A percentile compares a stretch with the other conserved stretches of the same genome.
Evolutionary conservation across 805 yeast genomes (phyloP).

Genomic region (Danielia oregonensis): DNA sequence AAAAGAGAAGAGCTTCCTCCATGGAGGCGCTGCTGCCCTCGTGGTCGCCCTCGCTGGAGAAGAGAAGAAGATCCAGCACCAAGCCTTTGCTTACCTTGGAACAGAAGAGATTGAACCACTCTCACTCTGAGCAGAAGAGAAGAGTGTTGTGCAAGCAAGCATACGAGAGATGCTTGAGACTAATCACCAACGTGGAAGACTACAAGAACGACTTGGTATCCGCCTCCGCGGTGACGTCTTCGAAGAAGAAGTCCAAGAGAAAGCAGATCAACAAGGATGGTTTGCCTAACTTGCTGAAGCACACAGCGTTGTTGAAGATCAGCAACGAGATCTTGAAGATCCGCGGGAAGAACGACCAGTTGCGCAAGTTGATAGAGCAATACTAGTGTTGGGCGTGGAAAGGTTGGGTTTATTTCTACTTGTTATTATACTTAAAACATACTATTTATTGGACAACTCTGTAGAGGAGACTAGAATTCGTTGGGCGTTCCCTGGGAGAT

Average conservation of each 20-base stretch:
- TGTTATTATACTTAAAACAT: neutral
- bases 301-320: constrained; percentile 39
- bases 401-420: neutral
- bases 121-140: constrained; percentile 41
- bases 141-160: constrained; percentile 43
- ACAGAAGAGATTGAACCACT: constrained; percentile 41
- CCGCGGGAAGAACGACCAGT: constrained; percentile 28
- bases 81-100: constrained; percentile 37
- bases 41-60: constrained; percentile 5
- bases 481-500: neutral
- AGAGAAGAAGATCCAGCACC: constrained; percentile 29
- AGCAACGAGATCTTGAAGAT: constrained; percentile 36
- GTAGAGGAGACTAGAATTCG: neutral
- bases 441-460: neutral
- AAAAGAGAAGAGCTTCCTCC: constrained; percentile 1
- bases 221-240: constrained; percentile 13
- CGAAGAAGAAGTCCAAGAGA: constrained; percentile 31
- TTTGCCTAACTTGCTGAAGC: constrained; percentile 42
- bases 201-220: constrained; percentile 28
- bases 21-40: neutral
- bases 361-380: constrained; percentile 22
- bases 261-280: constrained; percentile 41
- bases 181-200: constrained; percentile 38
- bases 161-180: constrained; percentile 39
- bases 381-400: neutral